phyloP scores from a whole-genome alignment of 345 rosid genomes.

The Pistacia vera region DNA sequence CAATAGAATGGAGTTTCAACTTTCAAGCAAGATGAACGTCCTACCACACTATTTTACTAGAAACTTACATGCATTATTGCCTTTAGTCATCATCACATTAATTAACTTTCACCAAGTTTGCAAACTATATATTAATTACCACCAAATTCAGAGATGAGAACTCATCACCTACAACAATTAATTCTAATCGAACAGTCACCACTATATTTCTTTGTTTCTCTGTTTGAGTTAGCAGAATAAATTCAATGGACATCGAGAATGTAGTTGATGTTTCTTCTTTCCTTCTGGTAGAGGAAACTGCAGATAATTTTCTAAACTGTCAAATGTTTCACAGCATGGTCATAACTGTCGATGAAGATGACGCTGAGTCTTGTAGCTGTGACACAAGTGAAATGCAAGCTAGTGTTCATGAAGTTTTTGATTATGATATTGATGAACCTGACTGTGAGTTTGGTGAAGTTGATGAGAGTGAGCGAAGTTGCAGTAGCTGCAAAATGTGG shows the following conservation, averaged over 20 bases:
- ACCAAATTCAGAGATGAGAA: background rate
- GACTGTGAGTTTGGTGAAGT: background rate
- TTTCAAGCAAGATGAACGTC: conserved; percentile 25
- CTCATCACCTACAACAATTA: background rate
- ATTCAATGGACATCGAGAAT: conserved; percentile 25
- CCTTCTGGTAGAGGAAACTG: conserved; percentile 50
- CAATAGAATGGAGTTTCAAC: conserved; percentile 30
- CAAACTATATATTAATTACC: conserved; percentile 10
- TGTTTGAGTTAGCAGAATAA: background rate
- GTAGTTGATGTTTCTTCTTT: conserved; percentile 42
- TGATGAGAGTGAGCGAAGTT: background rate
- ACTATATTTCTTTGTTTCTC: background rate
- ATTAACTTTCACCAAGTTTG: conserved; percentile 13
- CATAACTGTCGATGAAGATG: conserved; percentile 30
- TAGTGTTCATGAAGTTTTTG: conserved; percentile 10
- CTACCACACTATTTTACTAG: conserved; percentile 23
- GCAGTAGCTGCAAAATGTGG: conserved; percentile 27
- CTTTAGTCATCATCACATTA: conserved; percentile 17
- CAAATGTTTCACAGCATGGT: conserved; percentile 12
- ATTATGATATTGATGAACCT: conserved; percentile 11
- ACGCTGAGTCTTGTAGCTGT: conserved; percentile 60
- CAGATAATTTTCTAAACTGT: conserved; percentile 35
- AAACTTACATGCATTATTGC: conserved; percentile 8
- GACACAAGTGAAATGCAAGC: conserved; percentile 16
- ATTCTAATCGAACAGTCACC: conserved; percentile 4